Conservation (phyloP, 768 basidiomycete genomes). For the Lactifluus piperatus region DNA sequence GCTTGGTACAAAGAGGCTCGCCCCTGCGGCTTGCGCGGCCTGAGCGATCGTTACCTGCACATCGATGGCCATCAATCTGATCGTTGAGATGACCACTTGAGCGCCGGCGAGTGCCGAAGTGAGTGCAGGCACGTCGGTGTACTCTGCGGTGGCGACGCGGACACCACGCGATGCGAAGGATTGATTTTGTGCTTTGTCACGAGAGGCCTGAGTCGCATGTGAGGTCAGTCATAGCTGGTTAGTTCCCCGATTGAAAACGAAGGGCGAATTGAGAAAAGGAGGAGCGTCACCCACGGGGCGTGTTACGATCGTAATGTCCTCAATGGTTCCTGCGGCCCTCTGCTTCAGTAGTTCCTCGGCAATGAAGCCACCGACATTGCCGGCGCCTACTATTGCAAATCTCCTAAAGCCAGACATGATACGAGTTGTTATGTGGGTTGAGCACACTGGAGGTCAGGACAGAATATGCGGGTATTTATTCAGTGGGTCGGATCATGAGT, state of each 20-base stretch:
- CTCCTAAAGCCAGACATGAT: slow-evolving; percentile 15
- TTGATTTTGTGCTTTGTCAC: slow-evolving; percentile 3
- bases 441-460: not conserved
- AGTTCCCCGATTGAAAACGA: not conserved
- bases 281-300: slow-evolving; percentile 10
- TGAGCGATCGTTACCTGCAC: slow-evolving; percentile 13
- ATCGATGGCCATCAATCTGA: slow-evolving; percentile 1
- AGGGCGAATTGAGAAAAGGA: not conserved
- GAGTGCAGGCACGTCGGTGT: slow-evolving; percentile 9
- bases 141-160: slow-evolving; percentile 6
- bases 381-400: slow-evolving; percentile 17
- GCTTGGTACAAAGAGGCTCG: slow-evolving; percentile 18
- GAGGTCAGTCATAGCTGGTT: not conserved
- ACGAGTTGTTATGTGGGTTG: not conserved
- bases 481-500: too few relatives aligned
- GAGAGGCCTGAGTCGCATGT: not conserved
- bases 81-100: slow-evolving; percentile 18
- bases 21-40: slow-evolving; percentile 20
- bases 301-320: slow-evolving; percentile 11
- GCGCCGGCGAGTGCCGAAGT: slow-evolving; percentile 10
- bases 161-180: slow-evolving; percentile 13
- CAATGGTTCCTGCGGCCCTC: slow-evolving; percentile 10
- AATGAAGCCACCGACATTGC: slow-evolving; percentile 18
- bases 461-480: not conserved
- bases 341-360: slow-evolving; percentile 19